Evolutionary conservation across 192 early-diverging fungal species (phyloP), one percentile per base, ranked within the genome.

Genomic region (Linnemannia schmuckeri): DNA sequence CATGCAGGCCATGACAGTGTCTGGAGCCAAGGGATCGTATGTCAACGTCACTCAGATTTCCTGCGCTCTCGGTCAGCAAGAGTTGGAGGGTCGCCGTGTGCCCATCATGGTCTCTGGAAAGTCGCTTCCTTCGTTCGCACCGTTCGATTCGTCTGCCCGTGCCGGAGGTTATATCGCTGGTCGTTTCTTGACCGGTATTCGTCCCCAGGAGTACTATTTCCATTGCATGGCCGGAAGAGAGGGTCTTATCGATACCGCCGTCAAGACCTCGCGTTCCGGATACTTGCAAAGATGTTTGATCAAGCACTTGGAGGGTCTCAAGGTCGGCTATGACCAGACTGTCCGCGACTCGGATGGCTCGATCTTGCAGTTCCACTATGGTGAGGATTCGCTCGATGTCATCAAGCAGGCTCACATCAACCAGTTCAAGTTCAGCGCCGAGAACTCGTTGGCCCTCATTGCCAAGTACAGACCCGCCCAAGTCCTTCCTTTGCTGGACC

Each of bases 181-280:
- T 72, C 96, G 98, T 80, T 99, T 99, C 94, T 95, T 99, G 93
- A 99, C 97, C 18, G 99, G 99, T 30, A 97, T 99, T 76, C 96
- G 95, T 83, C 98, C 99, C 52, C 97, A 99, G 77, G 95, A 96
- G 88, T 96, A 93, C 88, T 95, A 94, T 89, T 97, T 96, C 92
- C 95, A 97, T 89, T 95, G 97, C 83, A 99, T 99, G 99, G 98
- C 98, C 77, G 99, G 99, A 84, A 96, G 99, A 90, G 99, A 99
- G 92, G 99, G 99, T 78, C 91, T 99, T n/a, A 99, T 99, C 76
- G 99, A 99, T 92, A 99, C 99, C 12, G 99, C 99, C 77, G 99
- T 99, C 88, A 99, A 99, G 92, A 99, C 99, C 1, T 97, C 98
- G 68, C 95, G 97, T 78, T 99, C 99, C 22, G 99, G 99, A 44